Evolutionary conservation across 208 protist species (phyloP), one percentile per base, ranked within the genome.

Genomic region (Wallacemonas sp.): DNA sequence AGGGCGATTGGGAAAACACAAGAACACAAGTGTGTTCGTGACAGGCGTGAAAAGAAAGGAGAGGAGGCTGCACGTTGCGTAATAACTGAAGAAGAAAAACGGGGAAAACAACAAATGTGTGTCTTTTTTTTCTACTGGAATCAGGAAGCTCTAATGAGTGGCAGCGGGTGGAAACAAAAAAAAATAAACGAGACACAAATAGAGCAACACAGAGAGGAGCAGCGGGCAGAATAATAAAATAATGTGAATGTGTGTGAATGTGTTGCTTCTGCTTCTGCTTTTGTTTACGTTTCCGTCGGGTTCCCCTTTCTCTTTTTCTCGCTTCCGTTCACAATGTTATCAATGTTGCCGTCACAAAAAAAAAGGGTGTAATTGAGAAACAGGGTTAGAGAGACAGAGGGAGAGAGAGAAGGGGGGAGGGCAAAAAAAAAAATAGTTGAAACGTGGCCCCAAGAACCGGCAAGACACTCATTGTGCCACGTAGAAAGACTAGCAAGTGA

Each of bases 351-450:
- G 6, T 41, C 14, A 14, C 36, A 41, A 6, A 41, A 14, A 41
- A 41, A 41, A 14, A 41, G 14, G 36, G 14, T 26, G 44, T 49
- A 5, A 22, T n/a, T 5, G 15, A 19, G 15, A 49, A 4, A 6
- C 19, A 26, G 9, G 15, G 44, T 49, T 11, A 26, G 44, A 49
- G 24, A 19, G 17, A 49, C 15, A 49, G 24, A 22, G 17, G 24
- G 24, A 58, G 22, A 39, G 15, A 58, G 28, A 27, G 45, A 66
- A 15, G 19, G 28, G 22, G 21, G 42, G 27, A 28, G 34, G 17
- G 22, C n/a, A 70, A 22, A 30, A 69, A 66, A 22, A 58, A 70
- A n/a, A 60, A n/a, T 54, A 33, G 60, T 14, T 27, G 19, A 42
- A 65, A 28, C 56, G 33, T 62, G 60, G 44, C 22, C 58, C 1